Evolutionary conservation across 2,329 filamentous ascomycete genomes (phyloP).

Genomic region (Coleophoma cylindrospora): DNA sequence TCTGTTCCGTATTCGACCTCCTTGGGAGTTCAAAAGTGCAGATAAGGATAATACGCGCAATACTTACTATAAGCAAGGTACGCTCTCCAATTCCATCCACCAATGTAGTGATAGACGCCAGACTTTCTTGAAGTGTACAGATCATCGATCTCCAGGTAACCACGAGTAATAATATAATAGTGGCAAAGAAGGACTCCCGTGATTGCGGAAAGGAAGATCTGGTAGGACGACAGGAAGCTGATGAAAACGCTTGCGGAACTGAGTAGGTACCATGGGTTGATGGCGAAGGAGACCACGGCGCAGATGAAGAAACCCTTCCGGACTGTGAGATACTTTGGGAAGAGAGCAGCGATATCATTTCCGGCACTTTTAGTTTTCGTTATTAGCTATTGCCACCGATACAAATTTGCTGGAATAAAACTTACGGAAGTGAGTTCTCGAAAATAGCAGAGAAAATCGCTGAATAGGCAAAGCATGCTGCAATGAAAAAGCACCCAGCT

Average conservation of each 20-base stretch:
- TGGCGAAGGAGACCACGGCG: slow-evolving; percentile 27
- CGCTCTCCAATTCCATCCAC: slow-evolving; percentile 30
- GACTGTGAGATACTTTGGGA: slow-evolving; percentile 34
- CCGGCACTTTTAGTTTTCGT: slow-evolving; percentile 20
- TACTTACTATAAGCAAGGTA: slow-evolving; percentile 23
- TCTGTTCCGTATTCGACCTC: too few species aligned
- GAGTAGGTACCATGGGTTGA: slow-evolving; percentile 33
- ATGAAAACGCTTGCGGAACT: slow-evolving; percentile 31
- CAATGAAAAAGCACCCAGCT: slow-evolving; percentile 34
- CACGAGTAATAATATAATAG: slow-evolving; percentile 34
- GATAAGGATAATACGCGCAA: not conserved
- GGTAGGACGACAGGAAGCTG: slow-evolving; percentile 35
- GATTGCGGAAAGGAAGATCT: slow-evolving; percentile 36
- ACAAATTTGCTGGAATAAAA: not conserved
- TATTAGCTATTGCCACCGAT: too few species aligned
- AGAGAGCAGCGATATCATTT: slow-evolving; percentile 31
- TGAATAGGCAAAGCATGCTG: slow-evolving; percentile 35
- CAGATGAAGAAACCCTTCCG: slow-evolving; percentile 34
- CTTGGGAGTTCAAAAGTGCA: too few species aligned
- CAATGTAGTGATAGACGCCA: slow-evolving; percentile 27
- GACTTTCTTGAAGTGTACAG: slow-evolving; percentile 25
- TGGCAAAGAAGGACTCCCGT: slow-evolving; percentile 36
- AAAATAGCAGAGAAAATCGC: slow-evolving; percentile 37
- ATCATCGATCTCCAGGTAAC: slow-evolving; percentile 29
- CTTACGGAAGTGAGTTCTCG: slow-evolving; percentile 32